Evolutionary conservation across 306 rosid species (phyloP).

Genomic region (Echinosophora koreensis): DNA sequence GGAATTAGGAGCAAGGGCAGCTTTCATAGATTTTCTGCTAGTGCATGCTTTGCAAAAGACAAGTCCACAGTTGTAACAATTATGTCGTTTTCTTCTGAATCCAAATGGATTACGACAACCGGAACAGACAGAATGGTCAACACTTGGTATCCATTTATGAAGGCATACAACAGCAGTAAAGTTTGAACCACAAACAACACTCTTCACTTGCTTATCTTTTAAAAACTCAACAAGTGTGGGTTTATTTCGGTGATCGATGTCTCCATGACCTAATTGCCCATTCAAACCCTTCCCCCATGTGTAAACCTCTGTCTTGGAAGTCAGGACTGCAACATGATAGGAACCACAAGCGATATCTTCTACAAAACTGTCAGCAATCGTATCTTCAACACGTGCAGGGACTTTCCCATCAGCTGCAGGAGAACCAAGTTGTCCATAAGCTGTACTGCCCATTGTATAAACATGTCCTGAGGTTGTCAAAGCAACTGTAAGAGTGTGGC

Average conservation of each 20-base stretch:
- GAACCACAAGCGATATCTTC: slow-evolving; percentile 95
- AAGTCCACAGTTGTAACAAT: slow-evolving; percentile 95
- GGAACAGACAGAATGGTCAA: slow-evolving; percentile 84
- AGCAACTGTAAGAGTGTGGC: slow-evolving; percentile 82
- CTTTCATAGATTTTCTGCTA: slow-evolving; percentile 81
- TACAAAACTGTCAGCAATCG: slow-evolving; percentile 66
- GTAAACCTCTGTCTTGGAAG: slow-evolving; percentile 88
- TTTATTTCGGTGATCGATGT: slow-evolving; percentile 69
- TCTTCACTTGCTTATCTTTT: slow-evolving; percentile 79
- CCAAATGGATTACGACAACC: slow-evolving; percentile 84
- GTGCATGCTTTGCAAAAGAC: slow-evolving; percentile 94
- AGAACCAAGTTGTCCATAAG: slow-evolving; percentile 90
- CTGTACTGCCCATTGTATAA: slow-evolving; percentile 86
- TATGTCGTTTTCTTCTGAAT: slow-evolving; percentile 94
- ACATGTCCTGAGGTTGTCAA: slow-evolving; percentile 82
- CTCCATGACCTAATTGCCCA: slow-evolving; percentile 98
- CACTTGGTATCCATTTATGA: slow-evolving; percentile 86
- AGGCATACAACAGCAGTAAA: slow-evolving; percentile 85
- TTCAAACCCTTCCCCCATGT: slow-evolving; percentile 98
- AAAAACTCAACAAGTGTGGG: slow-evolving; percentile 80
- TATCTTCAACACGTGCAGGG: slow-evolving; percentile 74
- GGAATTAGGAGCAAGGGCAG: slow-evolving; percentile 88
- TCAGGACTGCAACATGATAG: slow-evolving; percentile 86
- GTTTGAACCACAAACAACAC: slow-evolving; percentile 89
- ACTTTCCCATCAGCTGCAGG: slow-evolving; percentile 75